A percentile compares a stretch with the other conserved stretches of the same genome.
These are phyloP conservation scores for Morella rubra DNA, from an alignment of 306 rosid species.

Conservation along the genomic window DNA sequence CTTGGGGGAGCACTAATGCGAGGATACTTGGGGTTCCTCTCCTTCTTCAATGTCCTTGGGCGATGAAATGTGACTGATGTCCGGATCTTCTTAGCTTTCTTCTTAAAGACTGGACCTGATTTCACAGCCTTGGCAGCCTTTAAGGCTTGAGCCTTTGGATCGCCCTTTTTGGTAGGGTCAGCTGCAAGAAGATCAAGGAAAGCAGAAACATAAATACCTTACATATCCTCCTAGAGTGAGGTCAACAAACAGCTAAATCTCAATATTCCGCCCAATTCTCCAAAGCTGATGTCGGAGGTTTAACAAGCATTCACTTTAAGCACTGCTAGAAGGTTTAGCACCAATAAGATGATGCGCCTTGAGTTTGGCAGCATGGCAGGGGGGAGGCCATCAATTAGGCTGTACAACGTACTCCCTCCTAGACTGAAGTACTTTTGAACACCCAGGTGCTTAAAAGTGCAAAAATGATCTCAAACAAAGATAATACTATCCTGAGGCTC, in stretches of 20 bases:
- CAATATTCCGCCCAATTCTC: too few species aligned
- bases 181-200: slow-evolving; percentile 27
- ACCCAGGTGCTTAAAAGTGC: neutral
- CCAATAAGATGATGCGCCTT: neutral
- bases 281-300: too few species aligned
- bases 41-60: slow-evolving; percentile 77
- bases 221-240: neutral
- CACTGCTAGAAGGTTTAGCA: too few species aligned
- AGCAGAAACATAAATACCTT: neutral
- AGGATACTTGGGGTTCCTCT: slow-evolving; percentile 81
- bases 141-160: slow-evolving; percentile 84
- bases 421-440: neutral
- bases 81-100: slow-evolving; percentile 81
- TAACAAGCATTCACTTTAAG: too few species aligned
- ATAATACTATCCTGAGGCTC: neutral
- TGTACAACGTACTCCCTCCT: neutral
- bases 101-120: slow-evolving; percentile 66
- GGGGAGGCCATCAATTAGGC: neutral
- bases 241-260: too few species aligned
- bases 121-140: slow-evolving; percentile 93
- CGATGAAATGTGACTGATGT: slow-evolving; percentile 84
- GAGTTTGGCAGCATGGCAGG: neutral
- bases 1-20: slow-evolving; percentile 84
- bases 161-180: slow-evolving; percentile 56
- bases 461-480: neutral